Base-by-base conservation (phyloP, 495 filamentous ascomycete genomes). In the Tuber aestivum region DNA sequence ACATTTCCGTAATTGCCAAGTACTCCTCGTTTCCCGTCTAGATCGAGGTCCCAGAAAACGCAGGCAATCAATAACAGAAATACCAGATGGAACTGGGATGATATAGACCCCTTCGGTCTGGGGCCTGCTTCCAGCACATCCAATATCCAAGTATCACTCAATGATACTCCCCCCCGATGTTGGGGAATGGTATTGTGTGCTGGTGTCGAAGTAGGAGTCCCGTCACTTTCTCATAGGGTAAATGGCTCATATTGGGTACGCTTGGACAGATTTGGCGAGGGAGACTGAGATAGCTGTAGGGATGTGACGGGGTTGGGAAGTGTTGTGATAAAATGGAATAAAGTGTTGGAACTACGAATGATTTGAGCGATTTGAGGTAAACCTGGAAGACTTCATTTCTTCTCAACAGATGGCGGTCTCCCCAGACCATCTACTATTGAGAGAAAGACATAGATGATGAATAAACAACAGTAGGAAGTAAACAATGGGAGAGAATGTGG, bases 211-310 rank as follows among this genome's bases (percentile, higher is more conserved):
- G 90, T 69, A 99, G 88, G 83, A 95, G 95, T 37, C 87, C 87
- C 86, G 97, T 97, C 86, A 95, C 85, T 81, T 97, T 97, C 41
- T 89, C 87, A 80, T 97, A 99, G 50, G 97, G 87, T 75, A 89
- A 90, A 79, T 97, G 92, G 68, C 92, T 85, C 14, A 95, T 95
- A 76, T 95, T 90, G 2, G 85, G 86, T 38, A 96, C 84, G 32
- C 89, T 2, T 87, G 82, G 14, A 94, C 85, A 21, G 89, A 90
- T 74, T 88, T 88, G 48, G 91, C 88, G 35, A 94, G 90, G 79
- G 96, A 95, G 61, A 91, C 88, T 10, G 90, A 88, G 4, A 92
- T 87, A 12, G 93, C 87, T 83, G 90, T 92, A 3, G 93, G 91
- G 14, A 97, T 84, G 8, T 65, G 56, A 1, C 7, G 32, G 5